Conservation (phyloP, 2,329 filamentous ascomycete genomes). For the Emericellopsis atlantica region DNA sequence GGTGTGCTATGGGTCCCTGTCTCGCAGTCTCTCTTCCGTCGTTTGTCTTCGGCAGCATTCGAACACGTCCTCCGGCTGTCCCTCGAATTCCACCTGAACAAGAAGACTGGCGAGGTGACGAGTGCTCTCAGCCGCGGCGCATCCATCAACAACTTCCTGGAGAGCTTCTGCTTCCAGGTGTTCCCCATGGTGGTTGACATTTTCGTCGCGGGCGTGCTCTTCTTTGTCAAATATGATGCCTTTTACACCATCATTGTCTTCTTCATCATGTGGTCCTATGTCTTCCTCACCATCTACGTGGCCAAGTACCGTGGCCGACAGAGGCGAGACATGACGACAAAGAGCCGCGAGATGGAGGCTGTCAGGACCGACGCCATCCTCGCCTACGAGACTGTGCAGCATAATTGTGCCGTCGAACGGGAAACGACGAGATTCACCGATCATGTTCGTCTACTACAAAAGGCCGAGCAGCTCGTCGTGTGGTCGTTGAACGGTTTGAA, state of each 20-base stretch:
- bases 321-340: slow-evolving; percentile 86
- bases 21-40: slow-evolving; percentile 91
- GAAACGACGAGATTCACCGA: slow-evolving; percentile 63
- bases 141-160: slow-evolving; percentile 91
- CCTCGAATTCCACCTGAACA: slow-evolving; percentile 90
- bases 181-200: slow-evolving; percentile 91
- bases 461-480: slow-evolving; percentile 63
- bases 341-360: slow-evolving; percentile 86
- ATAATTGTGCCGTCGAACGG: slow-evolving; percentile 74
- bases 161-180: slow-evolving; percentile 92
- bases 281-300: slow-evolving; percentile 93
- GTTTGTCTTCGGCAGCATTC: slow-evolving; percentile 87
- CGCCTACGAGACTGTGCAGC: slow-evolving; percentile 90
- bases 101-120: slow-evolving; percentile 93
- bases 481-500: slow-evolving; percentile 72
- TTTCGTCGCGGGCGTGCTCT: slow-evolving; percentile 65
- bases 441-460: slow-evolving; percentile 60
- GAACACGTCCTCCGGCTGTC: slow-evolving; percentile 94
- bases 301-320: slow-evolving; percentile 85
- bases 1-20: slow-evolving; percentile 92
- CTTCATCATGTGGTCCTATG: slow-evolving; percentile 88
- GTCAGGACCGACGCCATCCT: slow-evolving; percentile 98
- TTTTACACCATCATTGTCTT: slow-evolving; percentile 84
- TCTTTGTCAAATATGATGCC: slow-evolving; percentile 48
- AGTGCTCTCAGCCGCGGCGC: slow-evolving; percentile 93